Conservation (phyloP, 2,329 filamentous ascomycete species). For the Sclerotinia borealis region DNA sequence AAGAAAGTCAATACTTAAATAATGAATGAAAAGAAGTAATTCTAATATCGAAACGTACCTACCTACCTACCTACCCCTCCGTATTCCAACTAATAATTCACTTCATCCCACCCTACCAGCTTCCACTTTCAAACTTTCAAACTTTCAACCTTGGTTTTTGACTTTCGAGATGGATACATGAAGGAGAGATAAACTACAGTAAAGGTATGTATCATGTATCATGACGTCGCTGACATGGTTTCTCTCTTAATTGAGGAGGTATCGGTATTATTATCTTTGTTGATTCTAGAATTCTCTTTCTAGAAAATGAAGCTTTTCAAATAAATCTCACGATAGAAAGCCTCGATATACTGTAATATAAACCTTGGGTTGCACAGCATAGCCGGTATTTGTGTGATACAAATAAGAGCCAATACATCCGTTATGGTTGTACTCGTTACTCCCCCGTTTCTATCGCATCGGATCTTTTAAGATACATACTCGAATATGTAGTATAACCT, state of each 20-base stretch:
- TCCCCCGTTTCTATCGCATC: background rate
- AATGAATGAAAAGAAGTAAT: background rate
- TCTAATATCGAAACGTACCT: background rate
- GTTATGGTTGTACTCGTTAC: background rate
- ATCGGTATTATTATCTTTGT: background rate
- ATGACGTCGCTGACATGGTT: background rate
- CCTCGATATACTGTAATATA: background rate
- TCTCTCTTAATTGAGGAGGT: background rate
- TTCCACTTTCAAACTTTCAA: no score
- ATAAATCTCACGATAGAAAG: background rate
- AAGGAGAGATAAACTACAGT: background rate
- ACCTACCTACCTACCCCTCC: background rate
- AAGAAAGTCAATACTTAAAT: background rate
- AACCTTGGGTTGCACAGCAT: background rate
- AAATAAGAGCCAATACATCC: background rate
- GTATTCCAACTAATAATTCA: slow-evolving; percentile 3
- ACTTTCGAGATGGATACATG: no score
- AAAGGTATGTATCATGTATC: background rate
- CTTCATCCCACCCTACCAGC: background rate
- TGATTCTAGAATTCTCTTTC: background rate
- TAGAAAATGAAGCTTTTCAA: background rate
- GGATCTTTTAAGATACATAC: background rate
- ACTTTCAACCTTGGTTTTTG: background rate
- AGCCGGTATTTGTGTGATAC: background rate
- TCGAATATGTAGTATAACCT: background rate